These are phyloP conservation scores for Pseudogymnoascus sp. DNA, from an alignment of 2,329 filamentous ascomycete genomes.

Conservation along the genomic window DNA sequence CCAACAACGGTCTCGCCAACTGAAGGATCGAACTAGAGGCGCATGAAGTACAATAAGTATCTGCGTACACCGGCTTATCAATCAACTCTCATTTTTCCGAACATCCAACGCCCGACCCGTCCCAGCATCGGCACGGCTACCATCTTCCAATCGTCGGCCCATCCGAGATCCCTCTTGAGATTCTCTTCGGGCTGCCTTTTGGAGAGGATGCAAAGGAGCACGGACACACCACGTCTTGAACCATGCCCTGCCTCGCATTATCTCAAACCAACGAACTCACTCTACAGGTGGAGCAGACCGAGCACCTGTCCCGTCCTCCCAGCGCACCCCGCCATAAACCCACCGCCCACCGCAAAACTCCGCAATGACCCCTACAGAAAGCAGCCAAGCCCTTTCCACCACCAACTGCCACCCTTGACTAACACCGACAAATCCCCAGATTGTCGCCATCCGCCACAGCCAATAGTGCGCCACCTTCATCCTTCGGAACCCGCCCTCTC, in stretches of 20 bases:
- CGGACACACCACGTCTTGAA: not conserved
- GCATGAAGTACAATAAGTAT: not conserved
- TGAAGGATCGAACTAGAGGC: not conserved
- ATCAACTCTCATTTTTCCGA: not conserved
- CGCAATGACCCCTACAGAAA: not conserved
- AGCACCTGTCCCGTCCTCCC: not conserved
- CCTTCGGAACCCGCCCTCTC: not conserved
- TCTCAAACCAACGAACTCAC: not conserved
- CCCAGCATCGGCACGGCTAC: not conserved
- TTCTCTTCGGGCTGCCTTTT: not conserved
- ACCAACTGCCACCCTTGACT: not conserved
- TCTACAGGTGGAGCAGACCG: not conserved
- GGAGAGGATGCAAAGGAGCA: not conserved
- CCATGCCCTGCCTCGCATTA: not conserved
- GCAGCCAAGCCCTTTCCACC: not conserved
- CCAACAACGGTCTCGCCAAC: not conserved
- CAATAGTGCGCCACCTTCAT: not conserved
- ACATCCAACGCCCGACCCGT: not conserved
- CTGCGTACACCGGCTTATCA: not conserved
- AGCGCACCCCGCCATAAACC: not conserved
- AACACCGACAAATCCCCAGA: not conserved
- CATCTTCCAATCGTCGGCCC: not conserved
- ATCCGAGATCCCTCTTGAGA: not conserved
- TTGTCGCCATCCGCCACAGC: not conserved
- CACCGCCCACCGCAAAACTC: not conserved